Evolutionary conservation across 805 yeast species (phyloP).

Genomic region (Kuraishia capsulata): DNA sequence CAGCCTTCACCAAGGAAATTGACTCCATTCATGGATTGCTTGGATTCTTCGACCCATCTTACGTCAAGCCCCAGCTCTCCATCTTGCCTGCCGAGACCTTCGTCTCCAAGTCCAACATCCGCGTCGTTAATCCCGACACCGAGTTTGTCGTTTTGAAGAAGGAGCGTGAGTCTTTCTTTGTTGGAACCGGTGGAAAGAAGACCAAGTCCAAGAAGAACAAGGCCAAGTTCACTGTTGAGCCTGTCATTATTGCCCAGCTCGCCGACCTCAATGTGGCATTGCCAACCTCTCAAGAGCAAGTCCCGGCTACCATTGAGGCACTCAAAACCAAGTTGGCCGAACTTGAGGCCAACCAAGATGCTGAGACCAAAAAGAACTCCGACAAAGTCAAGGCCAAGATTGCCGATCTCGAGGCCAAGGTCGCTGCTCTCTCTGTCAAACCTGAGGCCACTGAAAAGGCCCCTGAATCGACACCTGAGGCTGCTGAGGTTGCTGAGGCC

Average conservation of each 20-base stretch:
- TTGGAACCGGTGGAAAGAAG: slow-evolving; percentile 38
- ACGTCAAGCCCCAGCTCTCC: slow-evolving; percentile 42
- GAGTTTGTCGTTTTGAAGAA: slow-evolving; percentile 59
- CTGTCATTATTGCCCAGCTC: slow-evolving; percentile 69
- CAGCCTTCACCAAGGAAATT: slow-evolving; percentile 81
- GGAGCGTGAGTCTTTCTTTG: slow-evolving; percentile 49
- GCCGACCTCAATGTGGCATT: slow-evolving; percentile 68
- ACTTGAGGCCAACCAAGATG: slow-evolving; percentile 66
- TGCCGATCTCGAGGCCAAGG: slow-evolving; percentile 50
- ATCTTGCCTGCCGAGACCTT: slow-evolving; percentile 2
- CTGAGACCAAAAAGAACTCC: slow-evolving; percentile 63
- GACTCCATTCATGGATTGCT: slow-evolving; percentile 65
- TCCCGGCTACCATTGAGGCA: slow-evolving; percentile 51
- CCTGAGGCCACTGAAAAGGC: neutral
- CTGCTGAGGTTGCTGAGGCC: too few relatives aligned
- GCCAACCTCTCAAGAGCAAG: slow-evolving; percentile 71
- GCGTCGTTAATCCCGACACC: slow-evolving; percentile 54
- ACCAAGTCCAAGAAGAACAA: slow-evolving; percentile 45
- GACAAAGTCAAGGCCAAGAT: slow-evolving; percentile 72
- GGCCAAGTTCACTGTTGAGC: slow-evolving; percentile 58
- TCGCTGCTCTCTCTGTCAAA: neutral
- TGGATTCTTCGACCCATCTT: slow-evolving; percentile 68
- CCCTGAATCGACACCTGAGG: too few relatives aligned
- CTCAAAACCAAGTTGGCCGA: slow-evolving; percentile 66
- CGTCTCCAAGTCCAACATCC: slow-evolving; percentile 17